phyloP scores from a whole-genome alignment of 805 yeast genomes.

The Teunomyces tritomae region DNA sequence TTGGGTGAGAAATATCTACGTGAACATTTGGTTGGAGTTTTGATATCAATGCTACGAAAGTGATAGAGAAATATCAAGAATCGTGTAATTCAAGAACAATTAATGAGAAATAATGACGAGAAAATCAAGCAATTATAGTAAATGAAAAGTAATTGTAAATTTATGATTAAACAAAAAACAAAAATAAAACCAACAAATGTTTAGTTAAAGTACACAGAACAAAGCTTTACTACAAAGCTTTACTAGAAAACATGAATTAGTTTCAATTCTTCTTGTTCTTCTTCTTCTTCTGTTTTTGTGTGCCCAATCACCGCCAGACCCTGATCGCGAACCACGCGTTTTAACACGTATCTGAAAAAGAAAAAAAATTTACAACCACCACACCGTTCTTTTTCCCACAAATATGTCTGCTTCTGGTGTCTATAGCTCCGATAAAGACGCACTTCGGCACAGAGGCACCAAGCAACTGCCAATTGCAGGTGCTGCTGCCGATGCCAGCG shows the following conservation, averaged over 20 bases:
- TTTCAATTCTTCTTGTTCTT: too few relatives aligned
- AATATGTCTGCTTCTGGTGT: conserved; percentile 24
- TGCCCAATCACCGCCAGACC: too few relatives aligned
- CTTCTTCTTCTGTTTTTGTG: too few relatives aligned
- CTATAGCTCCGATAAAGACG: conserved; percentile 13
- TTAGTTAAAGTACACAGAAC: too few relatives aligned
- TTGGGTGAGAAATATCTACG: not conserved
- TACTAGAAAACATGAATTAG: too few relatives aligned
- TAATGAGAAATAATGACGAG: too few relatives aligned
- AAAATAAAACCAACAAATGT: too few relatives aligned
- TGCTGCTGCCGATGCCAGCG: conserved; percentile 6
- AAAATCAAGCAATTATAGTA: too few relatives aligned
- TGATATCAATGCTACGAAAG: not conserved
- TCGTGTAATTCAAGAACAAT: too few relatives aligned
- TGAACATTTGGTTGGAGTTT: not conserved
- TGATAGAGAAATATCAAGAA: conserved; percentile 1
- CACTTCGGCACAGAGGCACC: conserved; percentile 18
- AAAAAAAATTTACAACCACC: not conserved
- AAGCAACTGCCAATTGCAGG: conserved; percentile 3
- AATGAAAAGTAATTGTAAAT: too few relatives aligned
- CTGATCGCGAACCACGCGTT: not conserved
- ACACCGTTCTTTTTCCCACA: conserved; percentile 2
- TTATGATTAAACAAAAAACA: too few relatives aligned
- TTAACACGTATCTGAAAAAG: conserved; percentile 3
- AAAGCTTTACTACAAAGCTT: too few relatives aligned